Conservation (phyloP, 2,329 filamentous ascomycete genomes). For the Pezicula carpinea region DNA sequence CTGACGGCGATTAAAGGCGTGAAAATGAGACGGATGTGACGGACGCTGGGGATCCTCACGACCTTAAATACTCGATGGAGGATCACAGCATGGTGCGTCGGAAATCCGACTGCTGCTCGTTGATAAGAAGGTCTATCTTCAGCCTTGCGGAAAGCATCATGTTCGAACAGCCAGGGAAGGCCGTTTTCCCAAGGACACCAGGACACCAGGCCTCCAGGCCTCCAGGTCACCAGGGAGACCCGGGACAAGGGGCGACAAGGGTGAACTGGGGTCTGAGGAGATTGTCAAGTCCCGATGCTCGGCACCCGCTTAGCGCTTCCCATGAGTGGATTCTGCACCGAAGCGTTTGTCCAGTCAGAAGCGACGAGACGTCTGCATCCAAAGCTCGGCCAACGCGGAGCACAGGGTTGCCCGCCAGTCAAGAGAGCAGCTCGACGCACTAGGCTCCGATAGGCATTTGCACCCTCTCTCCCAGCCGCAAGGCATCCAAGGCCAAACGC, state of each 20-base stretch:
- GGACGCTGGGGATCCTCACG: background rate
- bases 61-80: background rate
- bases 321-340: too few species aligned
- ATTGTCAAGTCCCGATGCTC: background rate
- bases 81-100: background rate
- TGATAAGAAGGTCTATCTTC: conserved; percentile 2
- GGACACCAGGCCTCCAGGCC: too few species aligned
- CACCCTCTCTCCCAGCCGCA: background rate
- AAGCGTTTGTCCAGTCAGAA: too few species aligned
- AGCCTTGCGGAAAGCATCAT: conserved; percentile 1
- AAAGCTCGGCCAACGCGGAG: too few species aligned
- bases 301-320: background rate
- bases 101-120: background rate
- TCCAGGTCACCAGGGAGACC: background rate
- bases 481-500: background rate
- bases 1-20: too few species aligned
- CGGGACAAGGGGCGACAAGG: background rate
- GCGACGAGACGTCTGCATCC: too few species aligned
- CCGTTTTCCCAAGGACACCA: background rate
- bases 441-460: background rate
- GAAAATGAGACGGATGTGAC: background rate
- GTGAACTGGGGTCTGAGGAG: background rate
- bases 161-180: background rate
- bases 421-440: too few species aligned
- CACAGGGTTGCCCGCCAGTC: too few species aligned